Base-by-base conservation (phyloP, 208 protist genomes). In the Trypanosoma scelopori region DNA sequence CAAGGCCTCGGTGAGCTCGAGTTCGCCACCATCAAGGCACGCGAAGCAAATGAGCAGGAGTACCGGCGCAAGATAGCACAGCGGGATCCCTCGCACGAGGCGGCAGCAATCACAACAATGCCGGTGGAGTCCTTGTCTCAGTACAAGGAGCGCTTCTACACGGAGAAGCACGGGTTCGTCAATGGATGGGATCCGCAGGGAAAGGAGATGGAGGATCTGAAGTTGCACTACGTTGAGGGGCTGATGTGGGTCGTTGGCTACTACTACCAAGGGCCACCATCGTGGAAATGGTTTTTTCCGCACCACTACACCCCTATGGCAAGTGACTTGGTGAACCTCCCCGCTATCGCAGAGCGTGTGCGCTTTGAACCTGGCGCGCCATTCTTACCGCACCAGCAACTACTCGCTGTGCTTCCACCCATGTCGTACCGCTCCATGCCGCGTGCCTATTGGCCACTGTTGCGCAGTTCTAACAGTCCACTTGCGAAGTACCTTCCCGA, bases 331-430 rank as follows among this genome's bases (percentile, higher is more conserved):
- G 65, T 93, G 48, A 87, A 92, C 69, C 74, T 96, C 28, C 62
- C 79, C 18, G 81, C 74, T 46, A 69, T 94, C 35, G 89, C 79
- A 6, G 45, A 60, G 5, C 53, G 64, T 15, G 76, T 92, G 0
- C 55, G 76, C 15, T 95, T 97, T 68, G 76, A 87, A 16, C 53
- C 74, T 0, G 89, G 88, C 56, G 71, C 82, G 78, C 90, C 90
- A 23, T 96, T 97, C 73, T 66, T 91, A 7, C 92, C 90, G 0
- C 89, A 95, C 65, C 87, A 97, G 76, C 99, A 99, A 90, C 89
- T 99, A 41, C 90, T 99, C 55, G 89, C 94, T 35, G 98, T 99
- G 47, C 74, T 99, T n/a, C 98, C 98, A 37, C 86, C 94, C 15
- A 88, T 92, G 84, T 96, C 89, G 28, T 95, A 95, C 79, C 77